Conservation (phyloP, 1,284 basidiomycete genomes). For the Austropuccinia psidii region DNA sequence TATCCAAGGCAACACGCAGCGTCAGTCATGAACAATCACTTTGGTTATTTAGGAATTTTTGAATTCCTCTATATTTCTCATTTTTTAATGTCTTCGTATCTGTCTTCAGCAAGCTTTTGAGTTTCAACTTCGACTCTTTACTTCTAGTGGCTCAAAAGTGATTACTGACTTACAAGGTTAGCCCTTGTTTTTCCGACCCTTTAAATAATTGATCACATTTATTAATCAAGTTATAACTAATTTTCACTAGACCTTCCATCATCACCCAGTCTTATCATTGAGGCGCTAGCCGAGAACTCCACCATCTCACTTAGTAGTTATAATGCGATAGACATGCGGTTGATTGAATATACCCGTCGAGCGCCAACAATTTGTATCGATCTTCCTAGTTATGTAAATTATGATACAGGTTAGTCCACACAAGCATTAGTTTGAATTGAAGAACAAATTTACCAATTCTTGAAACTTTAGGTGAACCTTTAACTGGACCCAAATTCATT, state of each 20-base stretch:
- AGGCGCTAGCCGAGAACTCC: constrained; percentile 28
- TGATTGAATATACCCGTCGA: not conserved
- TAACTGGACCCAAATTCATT: not conserved
- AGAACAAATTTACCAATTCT: not conserved
- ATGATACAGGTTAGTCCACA: constrained; percentile 17
- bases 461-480: constrained; percentile 5
- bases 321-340: not conserved
- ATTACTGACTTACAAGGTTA: constrained; percentile 6
- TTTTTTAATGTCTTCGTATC: not conserved
- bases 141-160: not conserved
- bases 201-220: not conserved
- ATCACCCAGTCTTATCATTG: constrained; percentile 28
- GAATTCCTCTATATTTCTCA: not conserved
- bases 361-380: constrained; percentile 35
- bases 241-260: constrained; percentile 11
- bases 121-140: constrained; percentile 25
- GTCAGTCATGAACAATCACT: not conserved
- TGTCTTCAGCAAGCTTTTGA: constrained; percentile 1
- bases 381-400: constrained; percentile 21
- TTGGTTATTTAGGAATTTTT: not conserved
- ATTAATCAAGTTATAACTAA: not conserved
- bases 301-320: not conserved
- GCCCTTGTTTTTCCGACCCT: not conserved
- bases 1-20: not conserved
- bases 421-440: not conserved